Base-by-base conservation (phyloP, 441 rosid species). In the Breynia disticha region DNA sequence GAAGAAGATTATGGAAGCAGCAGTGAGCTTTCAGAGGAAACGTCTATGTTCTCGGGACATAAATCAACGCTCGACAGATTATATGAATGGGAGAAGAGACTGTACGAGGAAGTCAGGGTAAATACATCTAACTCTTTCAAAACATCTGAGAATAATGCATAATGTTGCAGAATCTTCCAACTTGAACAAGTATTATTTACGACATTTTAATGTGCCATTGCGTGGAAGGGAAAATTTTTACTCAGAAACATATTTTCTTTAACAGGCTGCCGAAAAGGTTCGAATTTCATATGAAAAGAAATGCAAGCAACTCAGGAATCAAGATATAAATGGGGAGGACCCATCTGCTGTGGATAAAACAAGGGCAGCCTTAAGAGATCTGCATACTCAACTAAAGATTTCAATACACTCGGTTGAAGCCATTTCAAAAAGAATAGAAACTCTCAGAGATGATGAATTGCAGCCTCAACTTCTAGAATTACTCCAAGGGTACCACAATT, bases 81-180 rank as follows among this genome's bases (percentile, higher is more conserved):
- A 63, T 85, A 80, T 57, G 86, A 84, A 22, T 90, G 97, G 99
- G 99, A 94, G 79, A 94, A 94, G 82, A 94, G 90, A 72, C 99
- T 90, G 56, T 94, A 83, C 3, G 84, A 85, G 43, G 94, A 87
- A 82, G 96, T 94, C 69, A 79, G 66, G 89, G 95, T 93, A 77
- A 62, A 50, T 28, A 41, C 44, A 28, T 52, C 62, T 47, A 35
- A 56, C 41, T 49, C 53, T 51, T 48, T 16, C 20, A 12, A 11
- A 2, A 41, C 15, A 41, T 41, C 8, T 41, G 44, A 41, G 44
- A 41, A 41, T 41, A 15, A 14, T 53, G 19, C 20, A 28, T 28
- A 19, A 14, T 16, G 5, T 38, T 53, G 35, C 32, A 22, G 16
- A 5, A 16, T 48, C 14, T 2, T 16, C 7, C 35, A 28, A 5